Conservation (phyloP, 2,329 filamentous ascomycete species). For the Hysterium pulicare region DNA sequence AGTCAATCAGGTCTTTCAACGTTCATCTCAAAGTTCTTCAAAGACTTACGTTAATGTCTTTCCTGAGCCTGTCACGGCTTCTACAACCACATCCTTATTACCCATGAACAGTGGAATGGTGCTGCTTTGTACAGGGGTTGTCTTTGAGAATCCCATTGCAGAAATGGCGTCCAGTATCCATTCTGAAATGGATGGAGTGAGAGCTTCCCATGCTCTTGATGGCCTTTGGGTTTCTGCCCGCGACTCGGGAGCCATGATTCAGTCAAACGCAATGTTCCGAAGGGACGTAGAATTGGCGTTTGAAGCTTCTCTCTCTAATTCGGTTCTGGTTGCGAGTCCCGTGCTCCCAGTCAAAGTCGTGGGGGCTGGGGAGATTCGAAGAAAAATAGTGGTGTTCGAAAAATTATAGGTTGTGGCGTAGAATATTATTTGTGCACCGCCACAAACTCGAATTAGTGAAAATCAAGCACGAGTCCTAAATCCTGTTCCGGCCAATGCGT, state of each 20-base stretch:
- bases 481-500: too few species aligned
- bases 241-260: constrained; percentile 30
- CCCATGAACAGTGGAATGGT: constrained; percentile 83
- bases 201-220: constrained; percentile 61
- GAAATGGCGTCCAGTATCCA: constrained; percentile 84
- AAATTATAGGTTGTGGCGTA: too few species aligned
- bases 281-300: background rate
- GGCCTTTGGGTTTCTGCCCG: constrained; percentile 19
- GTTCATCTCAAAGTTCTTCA: background rate
- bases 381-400: too few species aligned
- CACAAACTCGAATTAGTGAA: too few species aligned
- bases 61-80: constrained; percentile 51
- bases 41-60: constrained; percentile 28
- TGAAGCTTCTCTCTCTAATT: background rate
- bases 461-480: too few species aligned
- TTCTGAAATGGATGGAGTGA: constrained; percentile 68
- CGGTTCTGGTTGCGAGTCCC: background rate
- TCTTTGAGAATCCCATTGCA: constrained; percentile 79
- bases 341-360: too few species aligned
- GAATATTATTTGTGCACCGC: too few species aligned
- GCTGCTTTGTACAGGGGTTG: constrained; percentile 93
- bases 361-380: too few species aligned
- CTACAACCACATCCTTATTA: constrained; percentile 89
- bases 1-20: background rate
- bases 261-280: too few species aligned